Percentiles rank a stretch among this genome's conserved stretches.
These are phyloP conservation scores for Lomentospora prolificans DNA, from an alignment of 2,329 filamentous ascomycete genomes.

Conservation along the genomic window DNA sequence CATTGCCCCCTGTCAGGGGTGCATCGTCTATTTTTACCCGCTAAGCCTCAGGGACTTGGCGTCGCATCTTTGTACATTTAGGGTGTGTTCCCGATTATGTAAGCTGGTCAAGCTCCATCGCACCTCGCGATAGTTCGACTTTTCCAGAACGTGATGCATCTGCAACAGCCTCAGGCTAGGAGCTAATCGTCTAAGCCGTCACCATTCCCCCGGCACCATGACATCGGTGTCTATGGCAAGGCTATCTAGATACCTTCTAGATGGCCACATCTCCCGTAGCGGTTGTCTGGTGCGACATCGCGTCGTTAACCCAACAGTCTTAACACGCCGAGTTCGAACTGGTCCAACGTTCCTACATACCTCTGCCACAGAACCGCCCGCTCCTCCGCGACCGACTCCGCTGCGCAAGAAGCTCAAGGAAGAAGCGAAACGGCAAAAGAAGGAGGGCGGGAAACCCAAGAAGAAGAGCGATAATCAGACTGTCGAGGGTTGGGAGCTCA, in stretches of 20 bases:
- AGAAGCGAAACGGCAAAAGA: slow-evolving; percentile 60
- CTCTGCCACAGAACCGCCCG: slow-evolving; percentile 14
- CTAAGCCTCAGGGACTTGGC: no score
- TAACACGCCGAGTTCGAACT: slow-evolving; percentile 12
- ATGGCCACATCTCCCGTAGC: slow-evolving; percentile 29
- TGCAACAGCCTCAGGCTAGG: no score
- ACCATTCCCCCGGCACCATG: slow-evolving; percentile 25
- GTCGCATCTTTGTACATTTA: no score
- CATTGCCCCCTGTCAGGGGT: no score
- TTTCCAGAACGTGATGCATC: no score
- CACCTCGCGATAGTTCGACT: no score
- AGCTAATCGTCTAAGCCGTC: no score
- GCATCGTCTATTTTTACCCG: no score
- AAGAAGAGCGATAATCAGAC: slow-evolving; percentile 37
- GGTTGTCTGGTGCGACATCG: slow-evolving; percentile 25
- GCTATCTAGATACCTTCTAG: slow-evolving; percentile 39
- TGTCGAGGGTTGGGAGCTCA: slow-evolving; percentile 74
- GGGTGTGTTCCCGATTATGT: no score
- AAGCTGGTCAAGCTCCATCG: no score
- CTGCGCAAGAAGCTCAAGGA: slow-evolving; percentile 66
- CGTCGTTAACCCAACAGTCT: neutral
- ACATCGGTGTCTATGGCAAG: slow-evolving; percentile 30
- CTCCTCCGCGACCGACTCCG: slow-evolving; percentile 28
- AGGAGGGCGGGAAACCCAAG: slow-evolving; percentile 42
- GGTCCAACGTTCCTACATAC: slow-evolving; percentile 19